A percentile compares a stretch with the other conserved stretches of the same genome.
phyloP scores from a whole-genome alignment of 1,139 yeast species.

The Nakaseomyces glabratus region DNA sequence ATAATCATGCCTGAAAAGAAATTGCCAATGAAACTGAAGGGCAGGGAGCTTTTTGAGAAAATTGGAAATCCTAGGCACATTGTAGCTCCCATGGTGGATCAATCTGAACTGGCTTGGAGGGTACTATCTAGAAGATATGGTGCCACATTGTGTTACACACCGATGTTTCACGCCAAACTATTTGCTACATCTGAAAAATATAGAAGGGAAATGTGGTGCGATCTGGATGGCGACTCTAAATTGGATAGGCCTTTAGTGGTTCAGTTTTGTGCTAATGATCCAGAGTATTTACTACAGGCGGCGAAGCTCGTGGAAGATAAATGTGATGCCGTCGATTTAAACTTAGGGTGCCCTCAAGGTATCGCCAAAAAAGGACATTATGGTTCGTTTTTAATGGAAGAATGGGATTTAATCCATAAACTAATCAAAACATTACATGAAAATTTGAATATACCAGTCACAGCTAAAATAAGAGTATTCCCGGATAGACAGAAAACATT shows the following conservation, averaged over 20 bases:
- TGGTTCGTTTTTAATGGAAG: constrained; percentile 95
- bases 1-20: too few species aligned
- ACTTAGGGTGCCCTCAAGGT: constrained; percentile 96
- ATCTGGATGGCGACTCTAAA: constrained; percentile 58
- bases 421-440: constrained; percentile 66
- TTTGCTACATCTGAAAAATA: constrained; percentile 82
- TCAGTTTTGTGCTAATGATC: constrained; percentile 95
- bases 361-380: constrained; percentile 91
- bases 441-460: constrained; percentile 75
- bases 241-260: constrained; percentile 78
- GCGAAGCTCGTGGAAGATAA: constrained; percentile 69
- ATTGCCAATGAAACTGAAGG: too few species aligned
- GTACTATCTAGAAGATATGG: constrained; percentile 79
- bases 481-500: constrained; percentile 79
- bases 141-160: constrained; percentile 89
- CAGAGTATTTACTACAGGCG: constrained; percentile 71
- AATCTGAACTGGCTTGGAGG: constrained; percentile 93
- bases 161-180: constrained; percentile 90
- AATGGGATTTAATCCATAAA: constrained; percentile 75
- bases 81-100: constrained; percentile 99
- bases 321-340: constrained; percentile 94
- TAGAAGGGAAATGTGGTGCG: constrained; percentile 62
- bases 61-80: constrained; percentile 73
- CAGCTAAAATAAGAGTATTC: constrained; percentile 89
- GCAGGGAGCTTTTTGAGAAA: constrained; percentile 60